phyloP scores from a whole-genome alignment of 441 rosid species.

The Populus trichocarpa region DNA sequence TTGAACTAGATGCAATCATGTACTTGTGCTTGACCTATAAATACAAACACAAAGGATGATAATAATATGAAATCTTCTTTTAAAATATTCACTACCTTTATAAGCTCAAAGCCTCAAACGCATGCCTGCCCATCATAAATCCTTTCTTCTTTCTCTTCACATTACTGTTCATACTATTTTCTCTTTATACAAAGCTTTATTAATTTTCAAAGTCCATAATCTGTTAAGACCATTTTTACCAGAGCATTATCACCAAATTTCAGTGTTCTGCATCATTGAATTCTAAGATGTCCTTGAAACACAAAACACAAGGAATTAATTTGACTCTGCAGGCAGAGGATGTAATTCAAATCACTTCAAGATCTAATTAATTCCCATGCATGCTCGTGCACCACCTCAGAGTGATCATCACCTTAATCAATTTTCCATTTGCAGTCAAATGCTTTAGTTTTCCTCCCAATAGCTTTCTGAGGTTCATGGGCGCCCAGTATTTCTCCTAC shows the following conservation, averaged over 20 bases:
- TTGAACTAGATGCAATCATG: slow-evolving; percentile 38
- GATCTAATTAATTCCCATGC: not conserved
- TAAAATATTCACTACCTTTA: not conserved
- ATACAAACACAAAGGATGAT: slow-evolving; percentile 7
- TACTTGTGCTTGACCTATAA: slow-evolving; percentile 69
- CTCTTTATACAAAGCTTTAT: not conserved
- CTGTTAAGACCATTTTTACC: no score
- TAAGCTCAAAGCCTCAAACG: not conserved
- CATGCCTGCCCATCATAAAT: not conserved
- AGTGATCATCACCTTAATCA: slow-evolving; percentile 56
- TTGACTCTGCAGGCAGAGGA: not conserved
- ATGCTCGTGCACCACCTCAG: not conserved
- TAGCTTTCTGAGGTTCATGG: slow-evolving; percentile 53
- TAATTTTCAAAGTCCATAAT: no score
- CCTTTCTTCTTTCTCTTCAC: not conserved
- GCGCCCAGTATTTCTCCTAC: slow-evolving; percentile 53
- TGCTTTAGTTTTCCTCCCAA: slow-evolving; percentile 66
- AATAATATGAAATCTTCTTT: not conserved
- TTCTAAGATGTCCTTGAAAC: not conserved
- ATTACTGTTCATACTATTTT: not conserved
- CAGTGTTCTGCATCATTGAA: not conserved
- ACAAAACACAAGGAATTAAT: not conserved
- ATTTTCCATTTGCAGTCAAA: slow-evolving; percentile 66
- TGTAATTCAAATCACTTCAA: slow-evolving; percentile 4
- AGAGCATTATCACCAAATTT: not conserved